Base-by-base conservation (phyloP, 2,329 filamentous ascomycete species). In the Hypocreales sp. region DNA sequence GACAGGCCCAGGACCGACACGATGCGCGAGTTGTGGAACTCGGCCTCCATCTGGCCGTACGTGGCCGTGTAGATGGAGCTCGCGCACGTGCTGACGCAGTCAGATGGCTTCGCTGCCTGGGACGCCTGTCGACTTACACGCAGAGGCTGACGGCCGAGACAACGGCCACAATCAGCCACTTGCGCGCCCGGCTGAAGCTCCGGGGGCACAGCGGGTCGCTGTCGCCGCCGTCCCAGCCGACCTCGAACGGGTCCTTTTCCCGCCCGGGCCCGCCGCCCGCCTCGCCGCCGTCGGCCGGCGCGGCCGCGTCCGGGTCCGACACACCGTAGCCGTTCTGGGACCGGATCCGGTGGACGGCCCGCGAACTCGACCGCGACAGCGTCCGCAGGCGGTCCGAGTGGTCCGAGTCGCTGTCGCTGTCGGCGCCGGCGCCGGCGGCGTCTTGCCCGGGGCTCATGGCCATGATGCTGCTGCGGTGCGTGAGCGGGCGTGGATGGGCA, bases 11-110 rank as follows among this genome's bases (percentile, higher is more conserved):
- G 51, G 4, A 82, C 83, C 9, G 78, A 81, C 15, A 92, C 65
- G 26, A 81, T 60, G 30, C 69, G 65, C 0, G 79, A 78, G 40
- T 68, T 67, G 37, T 68, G 55, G 40, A 93, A 92, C 32, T 92
- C 79, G 15, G 60, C 55, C 35, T 76, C 71, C 52, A 93, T 71
- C 50, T 90, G 79, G 12, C 43, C 46, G 48, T 93, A 94, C 0
- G 80, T 90, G 9, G 72, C 71, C 1, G 83, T 87, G 51, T 94
- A 93, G 40, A 92, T 72, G n/a, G 83, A 90, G 25, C 79, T 86
- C 2, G 80, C 72, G 46, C 77, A 83, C 7, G 84, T 92, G 29
- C 79, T 84, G 17, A 28, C 15, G 11, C 15, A 25, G 9, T 9
- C 24, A 6, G 5, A 5, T 5, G 8, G 5, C 22, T 24, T 12